Percentiles rank a stretch among this genome's conserved stretches.
Conservation (phyloP, 2,329 filamentous ascomycete genomes). For the Alternaria atra region DNA sequence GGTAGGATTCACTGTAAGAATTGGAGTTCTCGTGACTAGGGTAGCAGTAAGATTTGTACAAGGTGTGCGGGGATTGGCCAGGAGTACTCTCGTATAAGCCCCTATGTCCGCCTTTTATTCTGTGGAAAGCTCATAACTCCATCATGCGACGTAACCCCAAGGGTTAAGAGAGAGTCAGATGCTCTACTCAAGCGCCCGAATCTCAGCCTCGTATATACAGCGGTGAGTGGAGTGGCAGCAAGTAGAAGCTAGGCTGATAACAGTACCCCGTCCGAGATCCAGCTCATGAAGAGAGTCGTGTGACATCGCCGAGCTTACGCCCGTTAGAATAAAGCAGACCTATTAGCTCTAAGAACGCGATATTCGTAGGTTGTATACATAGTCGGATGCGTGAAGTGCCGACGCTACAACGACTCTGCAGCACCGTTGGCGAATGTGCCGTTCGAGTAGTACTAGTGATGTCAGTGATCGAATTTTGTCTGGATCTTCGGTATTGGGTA, state of each 20-base stretch:
- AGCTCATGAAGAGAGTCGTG: constrained; percentile 6
- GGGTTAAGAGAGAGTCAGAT: background rate
- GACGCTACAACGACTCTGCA: background rate
- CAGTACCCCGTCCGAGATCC: background rate
- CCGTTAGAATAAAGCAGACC: background rate
- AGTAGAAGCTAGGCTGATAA: constrained; percentile 4
- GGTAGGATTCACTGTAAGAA: background rate
- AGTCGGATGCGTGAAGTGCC: background rate
- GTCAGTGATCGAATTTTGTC: background rate
- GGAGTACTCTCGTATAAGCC: background rate
- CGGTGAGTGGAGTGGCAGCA: background rate
- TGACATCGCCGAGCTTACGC: constrained; percentile 4
- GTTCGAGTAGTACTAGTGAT: constrained; percentile 4
- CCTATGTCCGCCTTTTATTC: background rate
- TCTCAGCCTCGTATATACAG: background rate
- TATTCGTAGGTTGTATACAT: background rate
- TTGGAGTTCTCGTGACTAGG: background rate
- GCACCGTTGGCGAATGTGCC: background rate
- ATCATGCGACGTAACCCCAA: background rate
- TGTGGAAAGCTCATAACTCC: background rate
- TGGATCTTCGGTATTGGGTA: background rate
- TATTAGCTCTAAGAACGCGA: background rate
- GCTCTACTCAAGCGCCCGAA: background rate
- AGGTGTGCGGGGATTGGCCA: background rate
- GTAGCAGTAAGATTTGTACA: background rate